These are phyloP conservation scores for Dimargaris cristalligena DNA, from an alignment of 192 early-diverging fungal genomes.

Conservation along the genomic window DNA sequence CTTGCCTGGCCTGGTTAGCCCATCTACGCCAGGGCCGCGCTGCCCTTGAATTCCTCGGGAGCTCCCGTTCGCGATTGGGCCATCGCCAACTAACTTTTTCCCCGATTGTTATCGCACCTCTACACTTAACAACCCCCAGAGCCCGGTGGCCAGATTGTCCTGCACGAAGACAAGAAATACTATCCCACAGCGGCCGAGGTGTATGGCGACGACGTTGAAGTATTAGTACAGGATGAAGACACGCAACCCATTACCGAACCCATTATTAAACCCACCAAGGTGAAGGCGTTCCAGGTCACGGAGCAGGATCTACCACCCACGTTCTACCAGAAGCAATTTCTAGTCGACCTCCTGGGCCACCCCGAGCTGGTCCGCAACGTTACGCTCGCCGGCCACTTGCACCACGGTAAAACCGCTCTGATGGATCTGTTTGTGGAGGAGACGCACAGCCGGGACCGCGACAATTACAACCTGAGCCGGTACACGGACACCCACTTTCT, in stretches of 20 bases:
- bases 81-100: no score
- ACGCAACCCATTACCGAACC: constrained; percentile 89
- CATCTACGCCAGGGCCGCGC: no score
- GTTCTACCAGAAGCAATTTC: constrained; percentile 75
- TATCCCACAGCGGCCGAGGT: constrained; percentile 95
- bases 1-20: no score
- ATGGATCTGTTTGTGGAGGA: constrained; percentile 82
- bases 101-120: neutral
- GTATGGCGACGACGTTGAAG: constrained; percentile 88
- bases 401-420: constrained; percentile 93
- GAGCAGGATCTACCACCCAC: constrained; percentile 78
- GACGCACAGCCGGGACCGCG: constrained; percentile 38
- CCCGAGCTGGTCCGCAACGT: constrained; percentile 78
- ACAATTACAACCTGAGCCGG: constrained; percentile 23
- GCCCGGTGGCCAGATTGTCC: constrained; percentile 58
- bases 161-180: constrained; percentile 98
- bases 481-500: constrained; percentile 89
- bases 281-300: constrained; percentile 67
- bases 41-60: no score
- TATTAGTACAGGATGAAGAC: constrained; percentile 94
- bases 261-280: constrained; percentile 80
- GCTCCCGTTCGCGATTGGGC: no score
- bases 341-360: constrained; percentile 63
- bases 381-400: constrained; percentile 82
- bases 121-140: neutral